Base-by-base conservation (phyloP, 495 filamentous ascomycete genomes). In the Pseudoneurospora amorphoporcata region DNA sequence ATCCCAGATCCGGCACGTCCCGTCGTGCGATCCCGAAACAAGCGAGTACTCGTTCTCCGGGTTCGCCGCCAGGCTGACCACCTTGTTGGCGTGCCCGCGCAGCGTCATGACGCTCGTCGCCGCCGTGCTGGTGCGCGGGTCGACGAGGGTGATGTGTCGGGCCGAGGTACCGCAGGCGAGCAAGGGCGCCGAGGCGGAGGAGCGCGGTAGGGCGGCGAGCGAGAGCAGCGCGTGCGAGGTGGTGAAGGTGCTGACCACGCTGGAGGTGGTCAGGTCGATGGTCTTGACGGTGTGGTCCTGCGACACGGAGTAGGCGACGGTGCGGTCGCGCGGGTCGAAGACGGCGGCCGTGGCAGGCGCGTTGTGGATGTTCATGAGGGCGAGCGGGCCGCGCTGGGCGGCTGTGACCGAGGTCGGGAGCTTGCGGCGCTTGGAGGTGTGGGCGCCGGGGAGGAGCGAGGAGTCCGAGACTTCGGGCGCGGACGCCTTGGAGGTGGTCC, bases 1-100 rank as follows among this genome's bases (percentile, higher is more conserved):
- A 85, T 99, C 95, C 95, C 95, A 99, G 42, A 98, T 86, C 43
- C 93, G 86, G 79, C 91, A 93, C 10, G 93, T 97, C 4, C 95
- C 94, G 81, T 99, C 95, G 82, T 95, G 92, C 37, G 90, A 90
- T 17, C 90, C 94, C 37, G 90, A 93, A 8, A 93, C 92, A 7
- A 99, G 86, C 41, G 92, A 88, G 81, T 93, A 94, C 72, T 90
- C 86, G 81, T 90, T 94, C 43, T 88, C 84, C 1, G 93, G 92
- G 73, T 91, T 88, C 8, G 88, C 82, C 17, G 90, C 88, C 32
- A 99, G 80, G 38, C 85, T 84, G 17, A 90, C 88, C 8, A 97
- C 92, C 70, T 90, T 90, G 83, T 97, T 97, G 45, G 88, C 88
- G 82, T 99, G 95, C 0, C 95, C 95, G 37, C 93, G 87, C 37